phyloP scores from a whole-genome alignment of 345 rosid species.

The Isatis tinctoria region DNA sequence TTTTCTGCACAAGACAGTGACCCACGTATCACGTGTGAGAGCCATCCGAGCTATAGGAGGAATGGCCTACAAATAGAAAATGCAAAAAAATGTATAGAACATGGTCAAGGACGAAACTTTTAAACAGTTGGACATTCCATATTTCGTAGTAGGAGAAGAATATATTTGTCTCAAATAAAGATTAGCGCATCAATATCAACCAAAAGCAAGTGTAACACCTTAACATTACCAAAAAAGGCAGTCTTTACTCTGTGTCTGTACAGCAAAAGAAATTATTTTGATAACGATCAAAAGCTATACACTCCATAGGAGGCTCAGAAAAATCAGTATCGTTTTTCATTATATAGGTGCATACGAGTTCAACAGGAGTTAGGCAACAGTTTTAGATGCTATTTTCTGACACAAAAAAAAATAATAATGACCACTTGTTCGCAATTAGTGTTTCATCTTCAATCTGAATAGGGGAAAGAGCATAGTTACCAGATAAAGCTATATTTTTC shows the following conservation, averaged over 20 bases:
- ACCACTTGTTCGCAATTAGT: not conserved
- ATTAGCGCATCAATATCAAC: not conserved
- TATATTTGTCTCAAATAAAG: not conserved
- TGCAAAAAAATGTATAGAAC: too few relatives aligned
- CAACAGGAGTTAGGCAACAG: not conserved
- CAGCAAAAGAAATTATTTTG: not conserved
- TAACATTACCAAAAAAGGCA: not conserved
- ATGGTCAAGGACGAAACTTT: not conserved
- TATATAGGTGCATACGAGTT: not conserved
- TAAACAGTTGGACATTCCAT: not conserved
- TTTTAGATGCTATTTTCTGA: too few relatives aligned
- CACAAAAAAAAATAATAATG: too few relatives aligned
- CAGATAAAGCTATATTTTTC: not conserved
- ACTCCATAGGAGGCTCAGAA: not conserved
- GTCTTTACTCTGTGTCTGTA: not conserved
- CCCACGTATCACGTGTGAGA: constrained; percentile 92
- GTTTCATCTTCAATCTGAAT: not conserved
- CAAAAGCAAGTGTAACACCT: not conserved
- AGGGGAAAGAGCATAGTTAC: not conserved
- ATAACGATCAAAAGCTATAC: not conserved
- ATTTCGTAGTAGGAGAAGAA: not conserved
- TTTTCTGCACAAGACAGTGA: constrained; percentile 90
- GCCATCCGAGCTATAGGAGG: constrained; percentile 88
- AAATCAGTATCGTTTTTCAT: not conserved
- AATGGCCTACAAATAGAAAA: constrained; percentile 48